These are phyloP conservation scores for Lactarius akahatsu DNA, from an alignment of 768 basidiomycete genomes.

Conservation along the genomic window DNA sequence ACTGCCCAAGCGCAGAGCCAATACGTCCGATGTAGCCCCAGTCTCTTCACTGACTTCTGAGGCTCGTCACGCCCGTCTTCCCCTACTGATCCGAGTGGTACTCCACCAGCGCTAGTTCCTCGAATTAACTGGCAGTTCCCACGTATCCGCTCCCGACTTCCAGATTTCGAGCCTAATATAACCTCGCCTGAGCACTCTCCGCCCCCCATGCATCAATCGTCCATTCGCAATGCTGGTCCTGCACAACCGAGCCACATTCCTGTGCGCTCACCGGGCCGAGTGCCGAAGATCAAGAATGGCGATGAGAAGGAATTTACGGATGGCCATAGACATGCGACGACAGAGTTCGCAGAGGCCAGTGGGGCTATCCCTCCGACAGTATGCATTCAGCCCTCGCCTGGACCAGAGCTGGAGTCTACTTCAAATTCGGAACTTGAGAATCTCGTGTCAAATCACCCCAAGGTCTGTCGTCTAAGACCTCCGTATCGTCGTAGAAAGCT, in stretches of 20 bases:
- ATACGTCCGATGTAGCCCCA: conserved; percentile 28
- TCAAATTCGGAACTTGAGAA: conserved; percentile 1
- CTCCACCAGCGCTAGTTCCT: conserved; percentile 31
- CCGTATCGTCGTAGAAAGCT: conserved; percentile 28
- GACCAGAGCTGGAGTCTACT: conserved; percentile 7
- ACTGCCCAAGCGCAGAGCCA: conserved; percentile 38
- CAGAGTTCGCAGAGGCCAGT: conserved; percentile 34
- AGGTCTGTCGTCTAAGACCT: conserved; percentile 28
- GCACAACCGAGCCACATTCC: conserved; percentile 46
- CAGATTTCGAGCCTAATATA: conserved; percentile 42
- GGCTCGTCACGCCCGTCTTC: conserved; percentile 19
- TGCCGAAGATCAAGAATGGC: conserved; percentile 24
- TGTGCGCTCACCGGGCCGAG: conserved; percentile 43
- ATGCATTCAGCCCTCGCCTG: conserved; percentile 14
- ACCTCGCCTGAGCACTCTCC: conserved; percentile 33
- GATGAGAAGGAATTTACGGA: conserved; percentile 30
- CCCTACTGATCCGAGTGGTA: conserved; percentile 14
- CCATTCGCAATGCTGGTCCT: conserved; percentile 33
- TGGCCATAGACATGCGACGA: conserved; percentile 34
- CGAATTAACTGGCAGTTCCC: conserved; percentile 45
- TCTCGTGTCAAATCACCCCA: neutral
- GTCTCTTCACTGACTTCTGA: conserved; percentile 28
- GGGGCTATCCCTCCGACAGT: conserved; percentile 33
- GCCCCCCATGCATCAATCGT: conserved; percentile 30
- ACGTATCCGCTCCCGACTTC: conserved; percentile 36